Conservation (phyloP, 371 early-diverging fungal species). For the Zopfochytrium polystomum region DNA sequence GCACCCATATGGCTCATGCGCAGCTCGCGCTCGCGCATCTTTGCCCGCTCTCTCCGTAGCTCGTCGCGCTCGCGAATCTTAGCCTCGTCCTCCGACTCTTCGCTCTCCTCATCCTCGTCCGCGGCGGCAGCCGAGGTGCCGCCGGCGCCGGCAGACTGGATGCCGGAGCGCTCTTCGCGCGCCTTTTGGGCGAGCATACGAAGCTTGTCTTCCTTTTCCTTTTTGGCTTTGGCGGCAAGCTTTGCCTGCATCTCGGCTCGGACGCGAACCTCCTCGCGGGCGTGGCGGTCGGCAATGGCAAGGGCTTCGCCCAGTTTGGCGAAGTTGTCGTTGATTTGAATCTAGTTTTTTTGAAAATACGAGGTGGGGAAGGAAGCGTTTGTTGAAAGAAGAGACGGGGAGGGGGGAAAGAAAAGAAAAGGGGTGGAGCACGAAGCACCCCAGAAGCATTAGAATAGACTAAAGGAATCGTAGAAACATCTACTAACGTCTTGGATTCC, state of each 20-base stretch:
- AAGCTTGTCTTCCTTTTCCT: slow-evolving; percentile 86
- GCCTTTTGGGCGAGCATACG: slow-evolving; percentile 87
- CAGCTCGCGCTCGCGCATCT: slow-evolving; percentile 81
- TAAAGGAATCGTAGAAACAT: slow-evolving; percentile 1
- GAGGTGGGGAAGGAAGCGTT: neutral
- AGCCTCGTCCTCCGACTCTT: slow-evolving; percentile 54
- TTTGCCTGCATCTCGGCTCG: slow-evolving; percentile 85
- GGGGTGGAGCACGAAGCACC: neutral
- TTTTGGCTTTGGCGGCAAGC: slow-evolving; percentile 91
- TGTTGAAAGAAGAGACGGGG: no score
- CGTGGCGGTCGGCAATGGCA: slow-evolving; percentile 88
- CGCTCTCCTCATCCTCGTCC: slow-evolving; percentile 23
- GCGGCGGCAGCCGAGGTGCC: slow-evolving; percentile 6
- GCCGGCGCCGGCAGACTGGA: slow-evolving; percentile 30
- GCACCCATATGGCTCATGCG: slow-evolving; percentile 89
- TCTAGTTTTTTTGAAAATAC: no score
- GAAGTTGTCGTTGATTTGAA: slow-evolving; percentile 90
- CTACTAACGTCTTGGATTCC: slow-evolving; percentile 78
- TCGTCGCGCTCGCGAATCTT: slow-evolving; percentile 79
- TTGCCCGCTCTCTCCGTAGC: slow-evolving; percentile 78
- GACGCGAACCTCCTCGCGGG: slow-evolving; percentile 88
- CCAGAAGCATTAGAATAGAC: neutral
- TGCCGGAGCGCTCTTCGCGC: slow-evolving; percentile 67
- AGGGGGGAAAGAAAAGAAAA: neutral
- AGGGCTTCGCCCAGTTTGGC: slow-evolving; percentile 93